phyloP scores from a whole-genome alignment of 1,284 basidiomycete genomes.

The Boletus semigastroideus region DNA sequence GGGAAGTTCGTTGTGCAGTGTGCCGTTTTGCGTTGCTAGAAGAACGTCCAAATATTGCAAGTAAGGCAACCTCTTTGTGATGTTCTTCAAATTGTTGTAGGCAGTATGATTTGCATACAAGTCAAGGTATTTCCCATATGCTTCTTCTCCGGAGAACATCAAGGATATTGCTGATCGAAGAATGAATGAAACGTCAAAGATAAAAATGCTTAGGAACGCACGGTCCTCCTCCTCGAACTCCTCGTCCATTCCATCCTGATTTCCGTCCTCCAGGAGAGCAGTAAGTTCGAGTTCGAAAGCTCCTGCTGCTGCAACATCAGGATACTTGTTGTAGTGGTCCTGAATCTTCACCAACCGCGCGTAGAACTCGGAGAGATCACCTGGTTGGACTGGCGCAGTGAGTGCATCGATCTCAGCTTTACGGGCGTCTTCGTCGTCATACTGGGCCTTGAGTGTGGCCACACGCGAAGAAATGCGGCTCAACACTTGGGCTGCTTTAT shows the following conservation, averaged over 20 bases:
- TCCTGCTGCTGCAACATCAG: conserved; percentile 79
- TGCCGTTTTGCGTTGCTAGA: conserved; percentile 52
- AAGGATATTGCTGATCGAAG: conserved; percentile 70
- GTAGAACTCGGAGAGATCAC: conserved; percentile 93
- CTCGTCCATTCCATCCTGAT: conserved; percentile 67
- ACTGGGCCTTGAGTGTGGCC: conserved; percentile 63
- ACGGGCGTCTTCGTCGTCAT: conserved; percentile 71
- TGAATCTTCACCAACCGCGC: conserved; percentile 90
- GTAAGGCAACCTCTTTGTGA: conserved; percentile 80
- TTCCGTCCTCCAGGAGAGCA: conserved; percentile 72
- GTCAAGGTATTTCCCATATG: conserved; percentile 93
- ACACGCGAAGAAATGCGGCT: conserved; percentile 77
- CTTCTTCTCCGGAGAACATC: conserved; percentile 95
- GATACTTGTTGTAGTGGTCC: conserved; percentile 95
- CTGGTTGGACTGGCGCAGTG: conserved; percentile 54
- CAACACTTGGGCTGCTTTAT: conserved; percentile 85
- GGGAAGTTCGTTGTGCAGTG: conserved; percentile 70
- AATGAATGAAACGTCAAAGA: conserved; percentile 13
- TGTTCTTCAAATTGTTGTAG: conserved; percentile 88
- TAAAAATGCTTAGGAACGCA: conserved; percentile 39
- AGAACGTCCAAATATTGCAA: conserved; percentile 91
- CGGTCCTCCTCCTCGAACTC: conserved; percentile 80
- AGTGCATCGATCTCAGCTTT: conserved; percentile 63
- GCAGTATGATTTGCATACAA: conserved; percentile 85
- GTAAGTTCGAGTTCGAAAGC: conserved; percentile 82